Percentiles rank a stretch among this genome's conserved stretches.
phyloP scores from a whole-genome alignment of 2,329 filamentous ascomycete species.

The Epichloe sylvatica region DNA sequence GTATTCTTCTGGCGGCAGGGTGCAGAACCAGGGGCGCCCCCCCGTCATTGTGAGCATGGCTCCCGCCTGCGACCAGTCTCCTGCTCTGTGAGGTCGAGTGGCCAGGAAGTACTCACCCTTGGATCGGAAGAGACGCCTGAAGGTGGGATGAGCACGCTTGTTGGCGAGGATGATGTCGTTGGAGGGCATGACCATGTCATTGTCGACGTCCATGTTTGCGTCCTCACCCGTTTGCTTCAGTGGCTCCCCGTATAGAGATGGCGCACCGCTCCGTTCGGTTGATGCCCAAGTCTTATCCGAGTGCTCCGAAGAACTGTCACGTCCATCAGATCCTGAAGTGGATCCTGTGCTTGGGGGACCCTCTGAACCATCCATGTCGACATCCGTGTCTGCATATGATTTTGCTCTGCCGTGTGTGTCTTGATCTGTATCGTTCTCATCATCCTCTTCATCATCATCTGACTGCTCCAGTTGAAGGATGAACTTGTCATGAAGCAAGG shows the following conservation, averaged over 20 bases:
- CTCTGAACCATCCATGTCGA: conserved; percentile 10
- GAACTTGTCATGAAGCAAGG: conserved; percentile 33
- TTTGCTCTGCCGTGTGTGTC: conserved; percentile 6
- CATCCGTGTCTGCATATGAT: conserved; percentile 6
- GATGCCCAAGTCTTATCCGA: conserved; percentile 13
- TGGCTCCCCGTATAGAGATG: conserved; percentile 8
- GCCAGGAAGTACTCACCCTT: conserved; percentile 50
- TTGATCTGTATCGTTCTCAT: conserved; percentile 15
- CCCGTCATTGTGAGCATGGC: conserved; percentile 48
- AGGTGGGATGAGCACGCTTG: conserved; percentile 38
- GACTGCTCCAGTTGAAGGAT: conserved; percentile 33
- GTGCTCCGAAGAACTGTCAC: conserved; percentile 4
- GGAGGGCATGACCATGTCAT: conserved; percentile 18
- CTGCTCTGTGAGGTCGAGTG: conserved; percentile 38
- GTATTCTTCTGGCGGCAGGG: conserved; percentile 37
- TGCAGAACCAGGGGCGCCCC: conserved; percentile 45
- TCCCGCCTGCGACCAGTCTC: conserved; percentile 51
- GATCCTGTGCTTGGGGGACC: conserved; percentile 3
- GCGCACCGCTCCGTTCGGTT: conserved; percentile 10
- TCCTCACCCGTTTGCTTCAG: not conserved
- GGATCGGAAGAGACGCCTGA: conserved; percentile 44
- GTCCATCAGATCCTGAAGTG: conserved; percentile 1
- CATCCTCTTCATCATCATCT: conserved; percentile 21
- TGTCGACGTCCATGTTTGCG: conserved; percentile 8
- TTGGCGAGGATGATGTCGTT: conserved; percentile 36